Conservation (phyloP, 1,284 basidiomycete genomes). For the Inonotus hispidus region DNA sequence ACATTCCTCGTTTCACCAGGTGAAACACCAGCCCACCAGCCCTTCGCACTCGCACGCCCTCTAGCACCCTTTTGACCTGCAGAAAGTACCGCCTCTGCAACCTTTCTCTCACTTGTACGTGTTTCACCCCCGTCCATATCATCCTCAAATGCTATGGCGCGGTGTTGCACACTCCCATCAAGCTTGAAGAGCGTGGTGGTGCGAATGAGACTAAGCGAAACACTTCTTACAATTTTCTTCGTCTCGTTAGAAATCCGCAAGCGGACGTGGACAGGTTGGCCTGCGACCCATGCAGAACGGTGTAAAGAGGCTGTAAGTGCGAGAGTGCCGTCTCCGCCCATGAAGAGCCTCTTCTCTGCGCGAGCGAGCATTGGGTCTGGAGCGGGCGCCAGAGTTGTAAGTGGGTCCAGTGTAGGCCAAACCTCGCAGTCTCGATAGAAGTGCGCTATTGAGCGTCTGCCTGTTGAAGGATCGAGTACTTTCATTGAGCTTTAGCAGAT, state of each 20-base stretch:
- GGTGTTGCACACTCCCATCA: conserved; percentile 26
- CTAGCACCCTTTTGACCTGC: conserved; percentile 59
- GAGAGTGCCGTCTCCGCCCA: conserved; percentile 58
- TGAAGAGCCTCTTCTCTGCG: conserved; percentile 53
- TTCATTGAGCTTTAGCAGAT: conserved; percentile 58
- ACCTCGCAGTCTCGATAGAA: conserved; percentile 86
- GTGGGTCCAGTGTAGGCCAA: conserved; percentile 75
- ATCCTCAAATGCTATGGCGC: neutral
- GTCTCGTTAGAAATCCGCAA: conserved; percentile 71
- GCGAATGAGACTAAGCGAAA: conserved; percentile 67
- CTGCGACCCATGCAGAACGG: conserved; percentile 80
- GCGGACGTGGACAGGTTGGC: conserved; percentile 75
- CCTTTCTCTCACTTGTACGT: conserved; percentile 54
- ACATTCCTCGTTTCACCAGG: conserved; percentile 58
- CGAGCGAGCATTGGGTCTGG: conserved; percentile 58
- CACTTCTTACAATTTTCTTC: conserved; percentile 64
- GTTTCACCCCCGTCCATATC: conserved; percentile 58
- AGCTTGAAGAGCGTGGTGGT: conserved; percentile 69
- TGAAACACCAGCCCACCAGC: conserved; percentile 83
- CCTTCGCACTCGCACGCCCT: conserved; percentile 73
- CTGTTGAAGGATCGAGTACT: conserved; percentile 63
- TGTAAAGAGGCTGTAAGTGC: conserved; percentile 69
- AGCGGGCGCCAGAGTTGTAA: conserved; percentile 57
- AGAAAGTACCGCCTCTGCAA: conserved; percentile 62
- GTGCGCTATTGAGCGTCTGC: conserved; percentile 78